Evolutionary conservation across 805 yeast genomes (phyloP).

Genomic region (Nakazawaea wickerhamii): DNA sequence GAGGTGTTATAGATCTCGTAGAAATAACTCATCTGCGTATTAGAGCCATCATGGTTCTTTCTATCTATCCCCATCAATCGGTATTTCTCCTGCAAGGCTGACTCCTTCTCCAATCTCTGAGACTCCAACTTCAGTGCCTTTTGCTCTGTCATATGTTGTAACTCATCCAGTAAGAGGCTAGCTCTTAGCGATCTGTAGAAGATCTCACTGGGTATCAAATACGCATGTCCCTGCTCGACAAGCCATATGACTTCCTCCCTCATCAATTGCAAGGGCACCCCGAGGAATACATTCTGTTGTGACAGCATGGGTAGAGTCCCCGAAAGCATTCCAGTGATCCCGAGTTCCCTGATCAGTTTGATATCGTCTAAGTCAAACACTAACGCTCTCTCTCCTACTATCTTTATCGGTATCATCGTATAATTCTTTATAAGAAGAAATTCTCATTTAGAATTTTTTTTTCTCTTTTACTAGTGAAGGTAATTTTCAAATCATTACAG

Average conservation of each 20-base stretch:
- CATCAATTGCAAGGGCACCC: slow-evolving; percentile 72
- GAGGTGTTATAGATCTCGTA: slow-evolving; percentile 19
- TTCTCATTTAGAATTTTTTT: too few species aligned
- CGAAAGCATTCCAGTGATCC: slow-evolving; percentile 68
- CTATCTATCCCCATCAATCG: slow-evolving; percentile 11
- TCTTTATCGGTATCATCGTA: slow-evolving; percentile 25
- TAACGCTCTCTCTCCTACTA: slow-evolving; percentile 41
- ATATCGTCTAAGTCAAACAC: slow-evolving; percentile 56
- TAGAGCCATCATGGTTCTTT: not conserved
- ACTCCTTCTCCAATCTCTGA: slow-evolving; percentile 14
- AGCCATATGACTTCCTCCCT: slow-evolving; percentile 73
- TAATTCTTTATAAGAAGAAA: not conserved
- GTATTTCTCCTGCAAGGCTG: slow-evolving; percentile 16
- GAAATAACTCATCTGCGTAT: slow-evolving; percentile 12
- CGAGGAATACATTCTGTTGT: slow-evolving; percentile 85
- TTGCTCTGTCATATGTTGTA: slow-evolving; percentile 9
- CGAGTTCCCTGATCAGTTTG: slow-evolving; percentile 48
- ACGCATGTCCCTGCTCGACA: slow-evolving; percentile 35
- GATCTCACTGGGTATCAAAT: slow-evolving; percentile 37
- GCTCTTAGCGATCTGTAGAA: slow-evolving; percentile 20
- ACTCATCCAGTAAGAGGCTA: slow-evolving; percentile 13
- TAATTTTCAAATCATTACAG: too few species aligned
- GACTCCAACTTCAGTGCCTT: slow-evolving; percentile 14
- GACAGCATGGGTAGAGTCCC: slow-evolving; percentile 91
- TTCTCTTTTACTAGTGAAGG: too few species aligned